phyloP scores from a whole-genome alignment of 352 stramenopile genomes.

The Peronosclerospora sorghi region DNA sequence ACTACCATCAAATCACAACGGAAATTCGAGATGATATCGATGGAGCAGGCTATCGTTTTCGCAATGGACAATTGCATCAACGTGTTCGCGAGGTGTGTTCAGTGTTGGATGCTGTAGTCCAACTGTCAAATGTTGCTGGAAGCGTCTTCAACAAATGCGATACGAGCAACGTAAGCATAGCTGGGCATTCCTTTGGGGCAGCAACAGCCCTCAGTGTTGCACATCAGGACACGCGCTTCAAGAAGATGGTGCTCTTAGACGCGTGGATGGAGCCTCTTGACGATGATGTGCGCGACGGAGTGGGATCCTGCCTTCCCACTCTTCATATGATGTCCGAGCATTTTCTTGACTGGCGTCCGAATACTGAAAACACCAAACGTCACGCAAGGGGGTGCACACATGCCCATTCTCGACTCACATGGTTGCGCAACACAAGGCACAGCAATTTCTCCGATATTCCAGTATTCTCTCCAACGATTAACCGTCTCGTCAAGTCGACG shows the following conservation, averaged over 20 bases:
- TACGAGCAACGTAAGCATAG: conserved; percentile 25
- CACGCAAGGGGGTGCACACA: conserved; percentile 31
- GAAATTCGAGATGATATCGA: conserved; percentile 36
- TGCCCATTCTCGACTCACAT: conserved; percentile 22
- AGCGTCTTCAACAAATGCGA: conserved; percentile 26
- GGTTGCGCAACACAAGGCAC: conserved; percentile 35
- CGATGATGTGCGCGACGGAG: conserved; percentile 21
- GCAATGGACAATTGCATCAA: conserved; percentile 43
- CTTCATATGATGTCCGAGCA: conserved; percentile 58
- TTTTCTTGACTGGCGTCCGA: conserved; percentile 40
- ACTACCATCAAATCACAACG: conserved; percentile 46
- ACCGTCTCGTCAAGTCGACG: conserved; percentile 34
- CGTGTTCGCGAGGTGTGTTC: conserved; percentile 39
- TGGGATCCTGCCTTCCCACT: conserved; percentile 29
- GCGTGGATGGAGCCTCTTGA: conserved; percentile 59
- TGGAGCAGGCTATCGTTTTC: conserved; percentile 43
- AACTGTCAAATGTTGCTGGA: background rate
- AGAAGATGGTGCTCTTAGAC: conserved; percentile 41
- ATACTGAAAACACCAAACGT: conserved; percentile 32
- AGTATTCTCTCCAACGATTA: conserved; percentile 48
- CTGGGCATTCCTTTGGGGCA: conserved; percentile 54
- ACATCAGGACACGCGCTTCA: conserved; percentile 37
- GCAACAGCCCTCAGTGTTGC: conserved; percentile 43
- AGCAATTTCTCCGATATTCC: conserved; percentile 70
- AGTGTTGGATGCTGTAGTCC: conserved; percentile 29